Percentiles rank a stretch among this genome's conserved stretches.
Conservation (phyloP, 805 yeast genomes). For the Starmerella scarabaei region DNA sequence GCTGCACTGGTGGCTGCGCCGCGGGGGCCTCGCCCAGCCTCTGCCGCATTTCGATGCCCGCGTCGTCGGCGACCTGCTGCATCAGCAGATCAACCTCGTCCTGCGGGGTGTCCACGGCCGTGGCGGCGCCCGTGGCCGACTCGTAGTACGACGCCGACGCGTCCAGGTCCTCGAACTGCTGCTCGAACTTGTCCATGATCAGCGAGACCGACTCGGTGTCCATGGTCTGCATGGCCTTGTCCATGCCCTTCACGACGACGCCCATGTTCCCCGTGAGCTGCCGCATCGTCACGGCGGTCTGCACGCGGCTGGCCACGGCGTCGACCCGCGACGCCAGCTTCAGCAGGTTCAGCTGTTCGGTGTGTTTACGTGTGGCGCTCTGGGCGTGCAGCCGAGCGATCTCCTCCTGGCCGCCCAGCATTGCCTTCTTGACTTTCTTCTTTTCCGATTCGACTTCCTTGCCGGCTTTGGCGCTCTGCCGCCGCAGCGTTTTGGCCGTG, state of each 20-base stretch:
- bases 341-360: conserved; percentile 70
- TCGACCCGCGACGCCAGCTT: conserved; percentile 81
- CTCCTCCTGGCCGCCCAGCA: conserved; percentile 74
- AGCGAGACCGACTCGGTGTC: conserved; percentile 81
- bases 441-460: conserved; percentile 83
- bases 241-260: conserved; percentile 89
- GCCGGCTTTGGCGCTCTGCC: conserved; percentile 82
- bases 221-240: conserved; percentile 89
- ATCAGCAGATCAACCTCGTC: conserved; percentile 85
- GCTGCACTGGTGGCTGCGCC: conserved; percentile 39
- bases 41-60: conserved; percentile 85
- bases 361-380: conserved; percentile 83
- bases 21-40: conserved; percentile 41
- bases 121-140: conserved; percentile 73
- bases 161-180: conserved; percentile 90
- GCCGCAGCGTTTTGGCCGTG: conserved; percentile 77
- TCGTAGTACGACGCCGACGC: conserved; percentile 90
- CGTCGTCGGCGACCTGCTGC: conserved; percentile 93
- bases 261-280: conserved; percentile 91
- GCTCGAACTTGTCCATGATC: conserved; percentile 95
- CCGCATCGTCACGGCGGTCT: conserved; percentile 96
- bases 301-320: conserved; percentile 90
- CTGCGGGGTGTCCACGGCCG: conserved; percentile 82
- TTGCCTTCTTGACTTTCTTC: conserved; percentile 77
- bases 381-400: conserved; percentile 91